Conservation (phyloP, 768 basidiomycete species). For the Austroboletus festivus region DNA sequence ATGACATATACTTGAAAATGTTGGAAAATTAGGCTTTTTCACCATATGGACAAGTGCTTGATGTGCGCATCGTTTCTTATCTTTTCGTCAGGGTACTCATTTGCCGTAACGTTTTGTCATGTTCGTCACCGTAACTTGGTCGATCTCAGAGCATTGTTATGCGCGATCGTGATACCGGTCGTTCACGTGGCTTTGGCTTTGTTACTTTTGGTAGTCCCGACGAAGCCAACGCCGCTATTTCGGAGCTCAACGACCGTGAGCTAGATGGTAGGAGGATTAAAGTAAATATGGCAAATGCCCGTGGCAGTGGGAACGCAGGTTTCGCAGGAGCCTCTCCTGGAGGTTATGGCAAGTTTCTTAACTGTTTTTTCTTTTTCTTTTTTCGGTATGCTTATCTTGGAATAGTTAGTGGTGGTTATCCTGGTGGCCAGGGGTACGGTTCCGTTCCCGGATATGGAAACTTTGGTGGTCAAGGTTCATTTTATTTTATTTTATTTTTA, state of each 20-base stretch:
- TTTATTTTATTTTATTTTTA: not conserved
- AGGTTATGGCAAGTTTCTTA: conserved; percentile 15
- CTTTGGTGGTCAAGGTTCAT: conserved; percentile 13
- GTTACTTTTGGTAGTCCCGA: conserved; percentile 63
- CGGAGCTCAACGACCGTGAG: conserved; percentile 79
- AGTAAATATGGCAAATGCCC: conserved; percentile 79
- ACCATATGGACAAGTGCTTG: conserved; percentile 76
- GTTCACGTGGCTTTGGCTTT: conserved; percentile 96
- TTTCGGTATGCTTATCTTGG: conserved; percentile 12
- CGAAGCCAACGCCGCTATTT: conserved; percentile 81
- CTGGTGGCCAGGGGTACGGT: conserved; percentile 27
- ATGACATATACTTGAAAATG: too few species aligned
- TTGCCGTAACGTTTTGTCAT: conserved; percentile 1
- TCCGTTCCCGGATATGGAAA: conserved; percentile 21
- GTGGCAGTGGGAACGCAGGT: conserved; percentile 52
- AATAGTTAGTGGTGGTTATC: conserved; percentile 26
- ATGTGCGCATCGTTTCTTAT: conserved; percentile 70
- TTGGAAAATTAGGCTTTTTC: conserved; percentile 68
- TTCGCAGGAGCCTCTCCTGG: conserved; percentile 37
- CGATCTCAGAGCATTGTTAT: conserved; percentile 86
- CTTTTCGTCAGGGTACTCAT: conserved; percentile 22
- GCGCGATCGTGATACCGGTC: conserved; percentile 97
- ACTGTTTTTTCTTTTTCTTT: not conserved
- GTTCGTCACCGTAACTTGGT: conserved; percentile 26
- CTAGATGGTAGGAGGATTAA: conserved; percentile 92